Evolutionary conservation across 1,284 basidiomycete genomes (phyloP), one percentile per base, ranked within the genome.

Genomic region (Trametes sp.): DNA sequence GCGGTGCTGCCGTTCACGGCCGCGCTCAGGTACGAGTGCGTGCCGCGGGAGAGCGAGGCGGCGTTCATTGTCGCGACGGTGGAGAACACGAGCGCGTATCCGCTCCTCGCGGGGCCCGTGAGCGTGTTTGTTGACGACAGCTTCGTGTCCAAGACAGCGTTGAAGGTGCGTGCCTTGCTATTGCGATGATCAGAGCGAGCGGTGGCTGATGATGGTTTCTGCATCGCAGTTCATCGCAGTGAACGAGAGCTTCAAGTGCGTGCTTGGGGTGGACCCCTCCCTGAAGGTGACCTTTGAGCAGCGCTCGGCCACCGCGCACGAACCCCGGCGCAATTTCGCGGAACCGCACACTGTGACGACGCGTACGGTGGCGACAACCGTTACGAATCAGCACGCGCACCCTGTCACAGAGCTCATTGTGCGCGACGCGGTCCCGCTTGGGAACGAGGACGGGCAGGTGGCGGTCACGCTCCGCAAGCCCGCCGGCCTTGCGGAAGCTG

Each of bases 191-290:
- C n/a, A n/a, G n/a, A n/a, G n/a, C n/a, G n/a, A n/a, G n/a, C n/a
- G n/a, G 6, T 41, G 38, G n/a, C 38, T 19, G 13, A 14, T 6
- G 38, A 44, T 44, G 16, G 8, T 23, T n/a, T n/a, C n/a, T n/a
- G n/a, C n/a, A n/a, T 31, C 9, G 10, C 28, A 83, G 81, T 80
- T 83, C 56, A 77, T 85, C 49, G 78, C 78, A 60, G 78, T 78
- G 0, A 78, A 80, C 10, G 85, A 86, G 54, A 78, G 74, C 16
- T 87, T 88, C 75, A 72, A 74, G 28, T 86, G 84, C 72, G 81
- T 82, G 6, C 79, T 88, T n/a, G 86, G 86, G 23, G 74, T 79
- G 24, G 86, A 87, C 70, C 66, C 80, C 3, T 77, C 80, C 1
- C 76, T 82, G 41, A 78, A 81, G 61, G 76, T 87, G 45, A 78